A percentile compares a stretch with the other conserved stretches of the same genome.
Conservation (phyloP, 2,329 filamentous ascomycete genomes). For the Colletotrichum sp. region DNA sequence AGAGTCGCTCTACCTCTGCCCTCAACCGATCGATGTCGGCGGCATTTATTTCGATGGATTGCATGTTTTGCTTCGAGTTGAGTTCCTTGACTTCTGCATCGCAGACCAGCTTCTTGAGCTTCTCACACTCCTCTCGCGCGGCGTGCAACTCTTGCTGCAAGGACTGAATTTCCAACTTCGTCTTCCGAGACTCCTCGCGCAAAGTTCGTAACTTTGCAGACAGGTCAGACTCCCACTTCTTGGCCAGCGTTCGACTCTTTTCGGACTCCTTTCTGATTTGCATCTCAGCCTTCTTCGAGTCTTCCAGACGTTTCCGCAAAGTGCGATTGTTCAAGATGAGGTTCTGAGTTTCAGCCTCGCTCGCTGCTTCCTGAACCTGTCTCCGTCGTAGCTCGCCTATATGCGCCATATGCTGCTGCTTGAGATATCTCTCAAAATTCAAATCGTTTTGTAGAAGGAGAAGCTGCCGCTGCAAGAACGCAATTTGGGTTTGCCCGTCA, state of each 20-base stretch:
- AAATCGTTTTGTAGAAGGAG: conserved; percentile 79
- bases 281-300: conserved; percentile 72
- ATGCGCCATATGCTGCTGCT: conserved; percentile 81
- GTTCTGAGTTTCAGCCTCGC: conserved; percentile 83
- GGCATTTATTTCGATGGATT: conserved; percentile 65
- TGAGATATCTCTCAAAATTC: conserved; percentile 83
- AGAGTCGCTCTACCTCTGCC: conserved; percentile 63
- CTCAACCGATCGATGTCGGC: conserved; percentile 66
- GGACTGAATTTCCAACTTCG: conserved; percentile 60
- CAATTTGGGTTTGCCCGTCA: conserved; percentile 43
- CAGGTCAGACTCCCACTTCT: conserved; percentile 79
- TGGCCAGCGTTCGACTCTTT: conserved; percentile 73
- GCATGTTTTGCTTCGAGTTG: conserved; percentile 65
- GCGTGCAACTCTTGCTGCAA: conserved; percentile 64
- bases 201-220: conserved; percentile 69
- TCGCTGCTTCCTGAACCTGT: conserved; percentile 77
- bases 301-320: conserved; percentile 74
- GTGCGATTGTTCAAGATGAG: conserved; percentile 78
- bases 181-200: conserved; percentile 73
- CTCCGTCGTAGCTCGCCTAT: conserved; percentile 79
- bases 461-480: conserved; percentile 74
- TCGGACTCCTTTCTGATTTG: conserved; percentile 76
- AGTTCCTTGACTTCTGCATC: conserved; percentile 73
- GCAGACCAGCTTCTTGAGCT: conserved; percentile 69
- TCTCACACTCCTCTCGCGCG: conserved; percentile 64